Base-by-base conservation (phyloP, 1,284 basidiomycete species). In the Ceratorhiza oryzae-sativae region DNA sequence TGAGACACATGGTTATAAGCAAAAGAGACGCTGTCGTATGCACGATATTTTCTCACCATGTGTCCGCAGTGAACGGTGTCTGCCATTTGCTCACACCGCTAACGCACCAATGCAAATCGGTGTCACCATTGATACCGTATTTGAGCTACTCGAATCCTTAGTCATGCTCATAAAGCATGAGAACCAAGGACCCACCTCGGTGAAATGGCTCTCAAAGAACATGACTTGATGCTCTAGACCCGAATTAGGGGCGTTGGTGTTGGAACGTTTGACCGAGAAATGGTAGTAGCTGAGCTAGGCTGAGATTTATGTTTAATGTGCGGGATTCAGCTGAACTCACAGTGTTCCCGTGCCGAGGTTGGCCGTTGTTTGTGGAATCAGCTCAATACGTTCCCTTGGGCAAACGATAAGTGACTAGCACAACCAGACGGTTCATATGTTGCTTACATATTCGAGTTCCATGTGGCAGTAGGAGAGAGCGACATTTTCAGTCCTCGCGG, bases 171-270 rank as follows among this genome's bases (percentile, higher is more conserved):
- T 3, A 12, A 23, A 20, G n/a, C 1, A 39, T 3, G 23, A 72
- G 30, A 42, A 45, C 18, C 42, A 10, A 34, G 62, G 27, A 68
- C 77, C 60, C 71, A 84, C 84, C 81, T 87, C 87, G 3, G 87
- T 88, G 79, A 88, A 89, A 78, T 88, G 87, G 56, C 85, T 87
- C 79, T 88, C 87, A 76, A 88, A 89, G 83, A 89, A 88, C 59
- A 80, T 65, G 61, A 83, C 84, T 78, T 89, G 87, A 75, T 89
- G 87, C 77, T 89, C 86, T 25, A 84, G 78, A 6, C 84, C 82
- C 18, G 83, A 61, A 75, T 86, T 83, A 2, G 87, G 87, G 3
- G 83, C 80, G 76, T 87, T 88, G 13, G 84, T 85, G 34, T 77
- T 75, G 8, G 82, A 80, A 23, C 81, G 83, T 79, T 80, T 84